Conservation (phyloP, 1,139 yeast species). For the Blastobotrys serpentis region DNA sequence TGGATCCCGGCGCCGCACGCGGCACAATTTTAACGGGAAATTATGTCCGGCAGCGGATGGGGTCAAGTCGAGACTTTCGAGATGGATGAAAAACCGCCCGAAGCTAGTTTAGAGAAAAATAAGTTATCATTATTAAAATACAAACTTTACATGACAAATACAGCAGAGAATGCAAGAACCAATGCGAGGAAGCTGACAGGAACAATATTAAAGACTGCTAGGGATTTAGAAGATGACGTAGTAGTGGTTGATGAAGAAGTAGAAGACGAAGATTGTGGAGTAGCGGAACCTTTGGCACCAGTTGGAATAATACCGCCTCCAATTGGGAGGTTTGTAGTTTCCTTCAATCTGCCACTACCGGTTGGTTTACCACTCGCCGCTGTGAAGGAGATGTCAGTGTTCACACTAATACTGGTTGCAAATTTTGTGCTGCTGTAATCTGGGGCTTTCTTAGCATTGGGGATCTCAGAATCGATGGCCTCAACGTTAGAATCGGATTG, state of each 20-base stretch:
- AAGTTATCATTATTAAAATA: neutral
- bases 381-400: slow-evolving; percentile 6
- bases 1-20: too few species aligned
- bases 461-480: slow-evolving; percentile 15
- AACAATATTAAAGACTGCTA: neutral
- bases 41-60: too few species aligned
- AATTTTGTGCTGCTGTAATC: slow-evolving; percentile 23
- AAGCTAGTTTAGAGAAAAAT: too few species aligned
- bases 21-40: too few species aligned
- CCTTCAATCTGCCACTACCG: neutral
- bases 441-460: slow-evolving; percentile 16
- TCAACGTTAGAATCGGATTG: slow-evolving; percentile 25
- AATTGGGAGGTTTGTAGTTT: neutral
- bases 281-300: neutral
- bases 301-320: slow-evolving; percentile 9
- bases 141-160: too few species aligned
- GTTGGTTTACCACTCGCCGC: neutral
- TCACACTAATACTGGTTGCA: slow-evolving; percentile 11
- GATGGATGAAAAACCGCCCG: too few species aligned
- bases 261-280: neutral
- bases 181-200: neutral
- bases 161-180: neutral
- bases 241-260: slow-evolving; percentile 1
- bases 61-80: too few species aligned
- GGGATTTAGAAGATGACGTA: neutral